Percentiles rank a stretch among this genome's conserved stretches.
Conservation (phyloP, 768 basidiomycete genomes). For the Ramaria sp. region DNA sequence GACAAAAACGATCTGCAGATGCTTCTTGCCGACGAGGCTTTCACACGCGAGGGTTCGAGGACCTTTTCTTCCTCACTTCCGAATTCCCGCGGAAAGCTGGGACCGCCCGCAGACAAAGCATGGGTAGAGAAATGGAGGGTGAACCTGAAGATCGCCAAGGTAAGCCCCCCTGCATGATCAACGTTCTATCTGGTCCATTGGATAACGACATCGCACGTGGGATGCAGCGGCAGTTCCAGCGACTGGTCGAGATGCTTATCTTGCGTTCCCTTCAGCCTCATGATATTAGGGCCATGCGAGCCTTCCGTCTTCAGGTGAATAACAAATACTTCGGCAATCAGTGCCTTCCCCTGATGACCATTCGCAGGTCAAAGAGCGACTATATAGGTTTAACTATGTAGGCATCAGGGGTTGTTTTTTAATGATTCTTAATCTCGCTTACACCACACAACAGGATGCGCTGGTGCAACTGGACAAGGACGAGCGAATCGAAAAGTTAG, state of each 20-base stretch:
- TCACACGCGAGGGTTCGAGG: conserved; percentile 65
- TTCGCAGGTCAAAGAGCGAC: conserved; percentile 69
- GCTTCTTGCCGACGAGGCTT: conserved; percentile 51
- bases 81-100: conserved; percentile 47
- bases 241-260: conserved; percentile 86
- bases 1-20: conserved; percentile 85
- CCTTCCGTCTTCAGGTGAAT: conserved; percentile 61
- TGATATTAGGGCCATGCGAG: conserved; percentile 42
- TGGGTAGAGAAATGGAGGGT: conserved; percentile 76
- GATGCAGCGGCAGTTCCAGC: conserved; percentile 86
- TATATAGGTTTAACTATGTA: conserved; percentile 93
- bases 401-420: conserved; percentile 3
- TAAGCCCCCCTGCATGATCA: conserved; percentile 27
- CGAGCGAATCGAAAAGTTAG: conserved; percentile 80
- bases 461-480: conserved; percentile 79
- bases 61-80: conserved; percentile 14
- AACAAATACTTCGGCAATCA: not conserved
- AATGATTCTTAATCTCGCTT: not conserved
- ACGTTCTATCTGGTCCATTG: not conserved
- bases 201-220: not conserved
- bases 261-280: conserved; percentile 55
- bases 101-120: conserved; percentile 62
- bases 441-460: conserved; percentile 47
- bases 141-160: conserved; percentile 83
- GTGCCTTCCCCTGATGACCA: not conserved